A percentile compares a stretch with the other conserved stretches of the same genome.
Evolutionary conservation across 2,329 filamentous ascomycete species (phyloP).

Genomic region (Neofusicoccum kwambonambiense): DNA sequence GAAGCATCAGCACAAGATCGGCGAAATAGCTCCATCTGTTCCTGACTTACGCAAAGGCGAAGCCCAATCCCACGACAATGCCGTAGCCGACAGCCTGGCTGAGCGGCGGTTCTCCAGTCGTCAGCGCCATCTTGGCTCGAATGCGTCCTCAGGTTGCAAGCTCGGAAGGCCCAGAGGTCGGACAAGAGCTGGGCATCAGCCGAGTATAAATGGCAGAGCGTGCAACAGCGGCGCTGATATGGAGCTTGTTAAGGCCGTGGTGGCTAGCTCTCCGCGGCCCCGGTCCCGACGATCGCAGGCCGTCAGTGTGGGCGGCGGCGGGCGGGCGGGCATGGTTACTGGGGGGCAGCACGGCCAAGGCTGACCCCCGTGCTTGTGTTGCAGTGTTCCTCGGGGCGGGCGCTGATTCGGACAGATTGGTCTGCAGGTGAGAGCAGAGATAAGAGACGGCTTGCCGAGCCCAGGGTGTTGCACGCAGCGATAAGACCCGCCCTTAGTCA

Average conservation of each 20-base stretch:
- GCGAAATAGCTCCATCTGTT: no score
- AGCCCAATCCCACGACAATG: constrained; percentile 71
- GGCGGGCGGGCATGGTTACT: not conserved
- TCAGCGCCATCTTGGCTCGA: not conserved
- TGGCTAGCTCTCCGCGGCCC: not conserved
- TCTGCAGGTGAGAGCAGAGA: not conserved
- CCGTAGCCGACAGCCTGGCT: constrained; percentile 71
- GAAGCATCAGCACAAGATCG: constrained; percentile 18
- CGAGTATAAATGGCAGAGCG: not conserved
- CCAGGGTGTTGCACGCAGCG: not conserved
- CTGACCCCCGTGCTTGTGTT: not conserved
- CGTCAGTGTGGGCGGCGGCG: not conserved
- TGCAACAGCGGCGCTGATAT: no score
- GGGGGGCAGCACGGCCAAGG: not conserved
- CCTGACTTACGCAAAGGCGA: constrained; percentile 61
- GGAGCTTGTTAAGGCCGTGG: not conserved
- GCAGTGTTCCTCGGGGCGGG: not conserved
- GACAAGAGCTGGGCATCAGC: not conserved
- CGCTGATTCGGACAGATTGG: not conserved
- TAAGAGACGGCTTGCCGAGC: not conserved
- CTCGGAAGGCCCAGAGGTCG: not conserved
- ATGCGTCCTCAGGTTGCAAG: not conserved
- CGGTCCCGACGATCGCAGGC: not conserved
- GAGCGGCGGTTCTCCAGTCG: constrained; percentile 29
- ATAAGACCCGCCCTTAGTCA: constrained; percentile 12